Evolutionary conservation across 1,284 basidiomycete species (phyloP).

Genomic region (Wolfiporia cocos): DNA sequence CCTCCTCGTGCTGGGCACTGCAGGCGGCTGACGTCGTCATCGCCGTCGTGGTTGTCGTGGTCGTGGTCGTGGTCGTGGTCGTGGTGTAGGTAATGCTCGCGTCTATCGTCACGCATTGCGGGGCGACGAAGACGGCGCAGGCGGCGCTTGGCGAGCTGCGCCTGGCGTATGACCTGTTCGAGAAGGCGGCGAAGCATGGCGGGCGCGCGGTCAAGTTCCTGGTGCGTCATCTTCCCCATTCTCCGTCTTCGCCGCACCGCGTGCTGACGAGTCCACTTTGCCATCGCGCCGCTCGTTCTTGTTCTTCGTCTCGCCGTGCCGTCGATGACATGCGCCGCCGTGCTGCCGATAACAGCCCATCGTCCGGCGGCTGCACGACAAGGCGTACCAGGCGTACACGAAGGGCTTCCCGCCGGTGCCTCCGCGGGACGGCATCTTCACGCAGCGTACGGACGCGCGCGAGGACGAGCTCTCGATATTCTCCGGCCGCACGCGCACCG

Average conservation of each 20-base stretch:
- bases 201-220: conserved; percentile 62
- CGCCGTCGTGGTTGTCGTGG: not conserved
- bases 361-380: conserved; percentile 48
- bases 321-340: not conserved
- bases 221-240: conserved; percentile 31
- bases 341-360: conserved; percentile 50
- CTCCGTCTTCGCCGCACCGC: conserved; percentile 6
- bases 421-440: conserved; percentile 59
- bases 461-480: conserved; percentile 69
- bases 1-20: not conserved
- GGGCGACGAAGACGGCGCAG: conserved; percentile 56
- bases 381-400: conserved; percentile 50
- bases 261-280: no score
- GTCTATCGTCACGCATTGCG: conserved; percentile 61
- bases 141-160: conserved; percentile 59
- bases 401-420: conserved; percentile 38
- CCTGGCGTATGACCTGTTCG: conserved; percentile 54
- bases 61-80: not conserved
- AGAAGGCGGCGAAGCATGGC: conserved; percentile 49
- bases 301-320: no score
- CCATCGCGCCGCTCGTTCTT: no score
- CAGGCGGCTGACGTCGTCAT: not conserved
- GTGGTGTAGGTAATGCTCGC: conserved; percentile 56
- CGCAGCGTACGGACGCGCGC: conserved; percentile 34
- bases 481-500: conserved; percentile 59